Percentiles rank a stretch among this genome's conserved stretches.
phyloP scores from a whole-genome alignment of 805 yeast species.

The Lipomyces mesembrius region DNA sequence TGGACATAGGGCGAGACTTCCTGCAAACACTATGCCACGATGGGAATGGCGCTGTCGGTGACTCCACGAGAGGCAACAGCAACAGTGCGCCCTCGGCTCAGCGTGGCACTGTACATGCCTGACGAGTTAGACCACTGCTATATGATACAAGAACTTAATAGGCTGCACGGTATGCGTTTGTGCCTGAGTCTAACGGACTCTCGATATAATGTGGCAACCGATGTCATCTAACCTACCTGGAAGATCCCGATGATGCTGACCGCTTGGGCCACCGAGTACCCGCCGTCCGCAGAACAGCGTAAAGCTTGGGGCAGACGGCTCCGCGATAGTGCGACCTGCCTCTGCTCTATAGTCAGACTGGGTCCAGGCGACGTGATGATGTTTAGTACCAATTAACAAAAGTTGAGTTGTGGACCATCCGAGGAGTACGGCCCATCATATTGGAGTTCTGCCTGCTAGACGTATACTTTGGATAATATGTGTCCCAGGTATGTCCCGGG shows the following conservation, averaged over 20 bases:
- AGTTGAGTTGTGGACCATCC: neutral
- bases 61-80: neutral
- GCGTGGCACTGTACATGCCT: neutral
- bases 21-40: neutral
- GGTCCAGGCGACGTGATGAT: neutral
- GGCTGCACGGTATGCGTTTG: neutral
- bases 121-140: neutral
- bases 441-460: too few species aligned
- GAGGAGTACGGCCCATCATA: neutral
- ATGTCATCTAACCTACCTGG: neutral
- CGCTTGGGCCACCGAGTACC: neutral
- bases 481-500: too few species aligned
- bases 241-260: neutral
- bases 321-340: neutral
- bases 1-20: too few species aligned
- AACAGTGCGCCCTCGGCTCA: neutral
- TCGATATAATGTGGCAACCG: neutral
- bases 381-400: neutral
- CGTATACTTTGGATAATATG: too few species aligned
- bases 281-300: neutral
- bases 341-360: neutral
- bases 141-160: neutral
- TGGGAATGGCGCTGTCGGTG: neutral
- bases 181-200: neutral
- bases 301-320: neutral